Evolutionary conservation across 768 basidiomycete species (phyloP).

Genomic region (Chlorophyllum brunneum): DNA sequence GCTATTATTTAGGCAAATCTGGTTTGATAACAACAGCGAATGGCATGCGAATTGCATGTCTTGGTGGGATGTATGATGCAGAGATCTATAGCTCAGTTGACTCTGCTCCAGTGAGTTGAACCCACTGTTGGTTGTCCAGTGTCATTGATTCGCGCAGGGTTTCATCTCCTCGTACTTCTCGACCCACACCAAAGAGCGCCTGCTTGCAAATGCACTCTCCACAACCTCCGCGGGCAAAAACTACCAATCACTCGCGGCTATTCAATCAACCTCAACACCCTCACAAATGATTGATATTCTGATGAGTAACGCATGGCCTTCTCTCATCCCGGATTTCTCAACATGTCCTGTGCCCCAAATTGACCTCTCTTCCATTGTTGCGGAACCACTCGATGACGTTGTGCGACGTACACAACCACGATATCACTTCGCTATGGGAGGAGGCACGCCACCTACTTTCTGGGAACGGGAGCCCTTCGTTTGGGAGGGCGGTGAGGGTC

Average conservation of each 20-base stretch:
- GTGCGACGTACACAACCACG: slow-evolving; percentile 69
- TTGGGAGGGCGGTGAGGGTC: slow-evolving; percentile 70
- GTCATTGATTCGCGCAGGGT: slow-evolving; percentile 39
- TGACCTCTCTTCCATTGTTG: slow-evolving; percentile 40
- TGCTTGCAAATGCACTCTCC: slow-evolving; percentile 66
- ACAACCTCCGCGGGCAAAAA: slow-evolving; percentile 44
- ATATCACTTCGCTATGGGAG: slow-evolving; percentile 75
- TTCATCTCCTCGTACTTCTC: slow-evolving; percentile 77
- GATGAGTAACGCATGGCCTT: slow-evolving; percentile 77
- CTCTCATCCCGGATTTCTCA: slow-evolving; percentile 59
- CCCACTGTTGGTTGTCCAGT: background rate
- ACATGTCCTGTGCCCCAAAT: slow-evolving; percentile 45
- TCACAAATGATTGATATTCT: slow-evolving; percentile 77
- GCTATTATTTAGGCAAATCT: slow-evolving; percentile 62
- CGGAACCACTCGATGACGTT: slow-evolving; percentile 61
- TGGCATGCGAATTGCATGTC: slow-evolving; percentile 79
- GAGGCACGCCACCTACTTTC: slow-evolving; percentile 67
- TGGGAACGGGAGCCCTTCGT: slow-evolving; percentile 95
- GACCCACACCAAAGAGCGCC: slow-evolving; percentile 61
- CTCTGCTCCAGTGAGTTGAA: slow-evolving; percentile 53
- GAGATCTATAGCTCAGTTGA: slow-evolving; percentile 56
- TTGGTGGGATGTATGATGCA: slow-evolving; percentile 74
- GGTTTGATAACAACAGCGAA: slow-evolving; percentile 74
- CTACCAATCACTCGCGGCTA: slow-evolving; percentile 64
- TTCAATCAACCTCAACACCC: slow-evolving; percentile 55